Evolutionary conservation across 352 stramenopile species (phyloP), one percentile per base, ranked within the genome.

Genomic region (Globisporangium perplexum): DNA sequence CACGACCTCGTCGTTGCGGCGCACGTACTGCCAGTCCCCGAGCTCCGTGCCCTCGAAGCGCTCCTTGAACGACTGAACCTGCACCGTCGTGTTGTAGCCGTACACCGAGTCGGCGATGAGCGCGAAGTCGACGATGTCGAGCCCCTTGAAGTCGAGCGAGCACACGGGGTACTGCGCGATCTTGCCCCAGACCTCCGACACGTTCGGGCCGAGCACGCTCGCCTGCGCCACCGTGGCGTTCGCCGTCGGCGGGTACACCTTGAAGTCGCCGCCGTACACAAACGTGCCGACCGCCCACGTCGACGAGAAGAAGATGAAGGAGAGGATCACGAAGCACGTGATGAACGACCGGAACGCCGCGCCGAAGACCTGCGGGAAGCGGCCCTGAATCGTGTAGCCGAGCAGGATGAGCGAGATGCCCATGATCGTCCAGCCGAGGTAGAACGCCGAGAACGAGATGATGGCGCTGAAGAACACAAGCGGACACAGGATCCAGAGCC

Each of bases 251-350:
- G 80, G 82, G 57, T 77, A 78, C 12, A 95, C 78, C 26, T 87
- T 72, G 55, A 95, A 95, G 60, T 92, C 77, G 15, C 78, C 82
- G 30, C 82, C 84, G 46, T 88, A 66, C n/a, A 95, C 80, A 52
- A 95, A 95, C 22, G 82, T 95, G 41, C 84, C 84, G 28, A 95
- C 69, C n/a, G 75, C 80, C 77, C 82, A 95, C 45, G 82, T 87
- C 17, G 82, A 91, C 48, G 84, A 88, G 62, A 95, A 95, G 62
- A 95, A 95, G 8, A 93, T 68, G 47, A 93, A 92, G 36, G 82
- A 93, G 8, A 95, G 44, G 41, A 92, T 63, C 7, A 95, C 80
- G 53, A 95, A 93, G 28, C 72, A 70, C 22, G 78, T 90, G 68
- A 95, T 90, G 50, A 95, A 95, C 17, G 77, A 83, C 58, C 86